Base-by-base conservation (phyloP, 805 yeast genomes). In the Ogataea pini region DNA sequence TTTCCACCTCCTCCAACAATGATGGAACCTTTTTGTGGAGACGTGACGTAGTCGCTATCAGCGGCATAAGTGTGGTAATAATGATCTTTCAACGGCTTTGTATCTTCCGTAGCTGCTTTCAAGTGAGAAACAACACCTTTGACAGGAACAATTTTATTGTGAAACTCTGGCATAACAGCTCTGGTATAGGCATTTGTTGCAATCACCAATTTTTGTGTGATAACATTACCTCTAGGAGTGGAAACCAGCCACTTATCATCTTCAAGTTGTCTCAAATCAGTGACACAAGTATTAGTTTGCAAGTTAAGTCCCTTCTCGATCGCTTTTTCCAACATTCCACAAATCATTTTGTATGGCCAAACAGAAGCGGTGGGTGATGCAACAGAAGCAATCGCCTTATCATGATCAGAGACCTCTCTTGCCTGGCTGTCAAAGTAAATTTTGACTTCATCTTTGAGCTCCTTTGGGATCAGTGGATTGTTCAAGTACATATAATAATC, bases 281-380 rank as follows among this genome's bases (percentile, higher is more conserved):
- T 54, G 4, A 70, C 79, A 2, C 65, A 62, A 1, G 79, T 73
- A 47, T 74, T 65, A 1, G 80, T 65, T 46, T 75, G 76, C 27
- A 76, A 50, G 40, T 72, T 67, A 31, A 73, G 57, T 4, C 78
- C 78, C 19, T 59, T 58, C 10, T 54, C 49, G 3, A 75, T 59
- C 22, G 69, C 57, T 14, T 52, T 53, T 44, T 65, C 59, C 29
- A 75, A 50, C 8, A 77, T 49, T 1, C 63, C 59, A 9, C 64
- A 58, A 38, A 73, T 67, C 9, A 77, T 59, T 51, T 70, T 70
- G 58, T 76, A 73, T 8, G 80, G 78, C 70, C 78, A 75, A 36
- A 75, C 55, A 4, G 74, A 66, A 1, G 73, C 69, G 3, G 79
- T 75, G 7, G 77, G 76, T 44, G 68, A 65, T 4, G 62, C 53